Evolutionary conservation across 2,329 filamentous ascomycete species (phyloP), one percentile per base, ranked within the genome.

Genomic region (Colletotrichum phormii): DNA sequence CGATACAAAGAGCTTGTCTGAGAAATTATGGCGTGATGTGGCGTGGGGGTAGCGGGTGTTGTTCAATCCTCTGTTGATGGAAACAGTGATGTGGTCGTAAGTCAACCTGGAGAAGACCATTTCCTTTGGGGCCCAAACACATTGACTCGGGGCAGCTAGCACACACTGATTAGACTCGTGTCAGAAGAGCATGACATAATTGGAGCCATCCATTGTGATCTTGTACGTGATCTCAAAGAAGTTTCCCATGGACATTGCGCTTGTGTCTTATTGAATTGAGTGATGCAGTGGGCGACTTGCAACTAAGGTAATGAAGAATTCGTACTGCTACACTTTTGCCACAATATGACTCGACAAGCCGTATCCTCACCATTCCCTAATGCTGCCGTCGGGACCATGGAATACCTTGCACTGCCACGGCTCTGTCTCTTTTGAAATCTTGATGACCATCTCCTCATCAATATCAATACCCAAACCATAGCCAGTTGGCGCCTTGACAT

Each of bases 381-480:
- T 85, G 58, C 85, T 83, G 0, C 89, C 89, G 77, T 90, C 90
- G 0, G 87, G 86, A 0, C 89, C 90, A 75, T 86, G 87, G 75
- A 92, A 91, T 15, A 87, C 88, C 65, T 88, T 88, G 59, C 81
- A 83, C 58, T 84, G 78, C 89, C 89, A 92, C 9, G 89, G 85
- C 74, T 85, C 81, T 0, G 88, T 85, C 60, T 85, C 83, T 73
- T 81, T 79, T 4, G 86, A 59, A 58, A 91, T 83, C 65, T 84
- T 85, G 67, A 90, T 84, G 29, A 93, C 87, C 79, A 87, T 81
- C 57, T 89, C 89, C 81, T 93, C 91, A 77, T 93, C 88, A 64
- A 90, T 82, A 74, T 92, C 89, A 77, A 92, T 91, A 0, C 90
- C 90, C 71, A 92, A 76, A 0, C 90, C 90, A 0, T 87, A 85